A percentile compares a stretch with the other conserved stretches of the same genome.
Evolutionary conservation across 2,329 filamentous ascomycete genomes (phyloP).

Genomic region (Penicillium griseofulvum): DNA sequence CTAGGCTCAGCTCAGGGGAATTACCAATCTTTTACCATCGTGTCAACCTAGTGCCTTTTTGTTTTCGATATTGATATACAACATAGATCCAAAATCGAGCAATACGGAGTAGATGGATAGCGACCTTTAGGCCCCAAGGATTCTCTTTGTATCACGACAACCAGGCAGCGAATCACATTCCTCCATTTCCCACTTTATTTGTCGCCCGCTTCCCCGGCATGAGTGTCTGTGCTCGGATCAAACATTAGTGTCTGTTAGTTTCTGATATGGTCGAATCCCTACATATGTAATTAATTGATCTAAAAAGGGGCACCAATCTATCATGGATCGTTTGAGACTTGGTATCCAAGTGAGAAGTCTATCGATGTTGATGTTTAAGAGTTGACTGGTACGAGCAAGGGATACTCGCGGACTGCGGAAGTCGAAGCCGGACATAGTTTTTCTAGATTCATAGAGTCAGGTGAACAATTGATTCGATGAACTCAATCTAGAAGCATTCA

Average conservation of each 20-base stretch:
- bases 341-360: neutral
- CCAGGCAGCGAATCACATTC: conserved; percentile 18
- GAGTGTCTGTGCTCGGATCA: conserved; percentile 8
- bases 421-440: conserved; percentile 17
- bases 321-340: neutral
- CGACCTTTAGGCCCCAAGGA: neutral
- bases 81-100: conserved; percentile 6
- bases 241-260: conserved; percentile 9
- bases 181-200: conserved; percentile 11
- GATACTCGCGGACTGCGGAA: conserved; percentile 16
- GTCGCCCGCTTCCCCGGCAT: conserved; percentile 10
- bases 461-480: conserved; percentile 15
- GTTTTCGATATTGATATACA: neutral
- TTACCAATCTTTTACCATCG: neutral
- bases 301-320: neutral
- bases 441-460: conserved; percentile 18
- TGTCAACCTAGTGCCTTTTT: neutral
- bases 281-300: neutral
- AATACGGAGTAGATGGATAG: neutral
- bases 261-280: neutral
- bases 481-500: conserved; percentile 15
- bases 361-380: neutral
- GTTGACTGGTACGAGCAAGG: conserved; percentile 20
- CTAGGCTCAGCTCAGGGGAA: neutral
- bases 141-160: conserved; percentile 13